These are phyloP conservation scores for Rhizomucor pusillus DNA, from an alignment of 371 early-diverging fungal species.

Conservation along the genomic window DNA sequence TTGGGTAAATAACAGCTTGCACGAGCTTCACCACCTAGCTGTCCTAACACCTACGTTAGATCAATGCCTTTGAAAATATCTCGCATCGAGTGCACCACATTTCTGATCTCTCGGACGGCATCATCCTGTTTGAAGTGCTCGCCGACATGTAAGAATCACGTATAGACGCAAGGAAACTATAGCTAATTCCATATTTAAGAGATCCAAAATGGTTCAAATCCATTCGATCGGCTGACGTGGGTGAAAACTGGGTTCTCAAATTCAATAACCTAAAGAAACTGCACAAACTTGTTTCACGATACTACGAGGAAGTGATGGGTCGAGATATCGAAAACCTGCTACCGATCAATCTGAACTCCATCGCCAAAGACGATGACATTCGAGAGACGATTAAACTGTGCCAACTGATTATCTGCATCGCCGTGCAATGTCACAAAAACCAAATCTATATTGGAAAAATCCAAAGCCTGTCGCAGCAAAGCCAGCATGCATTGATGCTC, in stretches of 20 bases:
- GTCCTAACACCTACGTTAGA: conserved; percentile 35
- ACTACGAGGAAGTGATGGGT: conserved; percentile 83
- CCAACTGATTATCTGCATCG: conserved; percentile 75
- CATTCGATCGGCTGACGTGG: conserved; percentile 69
- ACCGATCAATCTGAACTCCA: conserved; percentile 71
- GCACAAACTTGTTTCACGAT: conserved; percentile 76
- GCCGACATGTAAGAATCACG: conserved; percentile 73
- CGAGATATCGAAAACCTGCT: conserved; percentile 46
- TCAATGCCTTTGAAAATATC: conserved; percentile 71
- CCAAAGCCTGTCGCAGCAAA: conserved; percentile 61
- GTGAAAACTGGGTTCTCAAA: conserved; percentile 92
- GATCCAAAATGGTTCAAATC: conserved; percentile 89
- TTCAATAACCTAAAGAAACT: conserved; percentile 89
- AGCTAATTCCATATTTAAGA: conserved; percentile 32
- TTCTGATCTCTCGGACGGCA: conserved; percentile 79
- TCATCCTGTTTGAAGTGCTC: conserved; percentile 77
- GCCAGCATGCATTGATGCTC: conserved; percentile 85
- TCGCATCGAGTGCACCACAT: conserved; percentile 58
- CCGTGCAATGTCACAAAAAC: conserved; percentile 82
- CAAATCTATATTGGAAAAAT: conserved; percentile 79
- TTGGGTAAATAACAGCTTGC: conserved; percentile 7
- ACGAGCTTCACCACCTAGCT: not conserved
- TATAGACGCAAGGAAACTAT: not conserved
- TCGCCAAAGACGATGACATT: conserved; percentile 77
- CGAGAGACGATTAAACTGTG: conserved; percentile 78